Evolutionary conservation across 768 basidiomycete genomes (phyloP), one percentile per base, ranked within the genome.

Genomic region (Tremella mesenterica): DNA sequence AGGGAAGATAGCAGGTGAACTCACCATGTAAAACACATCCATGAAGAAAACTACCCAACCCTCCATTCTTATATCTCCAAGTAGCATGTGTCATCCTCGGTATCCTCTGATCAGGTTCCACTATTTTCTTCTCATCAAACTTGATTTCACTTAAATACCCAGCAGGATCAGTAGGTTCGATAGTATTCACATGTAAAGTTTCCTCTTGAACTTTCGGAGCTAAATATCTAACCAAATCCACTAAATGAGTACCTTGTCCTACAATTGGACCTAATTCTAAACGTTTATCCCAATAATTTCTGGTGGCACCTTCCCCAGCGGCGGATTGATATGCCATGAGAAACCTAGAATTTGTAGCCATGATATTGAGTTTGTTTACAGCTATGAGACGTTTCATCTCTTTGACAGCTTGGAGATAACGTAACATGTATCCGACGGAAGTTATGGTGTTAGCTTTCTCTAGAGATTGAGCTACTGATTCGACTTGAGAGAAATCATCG

Each of bases 41-140:
- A 65, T 97, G 93, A 1, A 81, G 85, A 71, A 97, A 84, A 58
- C 80, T 85, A 20, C 92, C 93, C 23, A 95, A 85, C 27, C 89
- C 93, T 4, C 93, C 93, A 51, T 80, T 87, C 60, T 86, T 84
- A 67, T 92, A 96, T 77, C 95, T 93, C 91, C 93, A 96, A 26
- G 82, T 86, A 29, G 93, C 91, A 20, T 85, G 77, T 12, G 92
- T 96, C 52, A 88, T 86, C 67, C 92, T 85, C 26, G 91, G 89
- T 60, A 95, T 88, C 58, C 91, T 81, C 74, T 92, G 85, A 61
- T 88, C 85, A 23, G 84, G 82, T 7, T 82, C 74, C 63, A 92
- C 87, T 66, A 81, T 79, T 66, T 81, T 79, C 68, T 74, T 79
- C 74, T 95, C 92, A 71, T 96, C 87, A 49, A 93, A 77, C n/a